These are phyloP conservation scores for Coemansia sp. DNA, from an alignment of 192 early-diverging fungal species.

Conservation along the genomic window DNA sequence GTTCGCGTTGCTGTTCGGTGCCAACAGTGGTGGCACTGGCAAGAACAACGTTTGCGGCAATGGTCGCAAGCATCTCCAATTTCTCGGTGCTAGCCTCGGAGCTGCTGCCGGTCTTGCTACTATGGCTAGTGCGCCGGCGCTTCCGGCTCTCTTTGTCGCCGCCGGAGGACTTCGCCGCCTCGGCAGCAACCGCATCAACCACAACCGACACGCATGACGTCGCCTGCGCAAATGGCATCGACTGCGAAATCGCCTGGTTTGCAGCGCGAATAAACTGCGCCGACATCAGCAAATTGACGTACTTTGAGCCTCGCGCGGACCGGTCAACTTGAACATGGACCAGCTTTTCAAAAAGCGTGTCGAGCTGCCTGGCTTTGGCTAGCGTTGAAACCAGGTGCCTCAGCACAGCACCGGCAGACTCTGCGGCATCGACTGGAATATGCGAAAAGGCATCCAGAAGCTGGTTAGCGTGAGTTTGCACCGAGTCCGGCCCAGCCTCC, in stretches of 20 bases:
- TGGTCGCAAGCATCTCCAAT: constrained; percentile 17
- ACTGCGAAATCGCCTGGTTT: constrained; percentile 23
- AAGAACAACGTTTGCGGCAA: constrained; percentile 32
- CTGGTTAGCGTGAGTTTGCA: constrained; percentile 15
- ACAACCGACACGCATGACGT: constrained; percentile 10
- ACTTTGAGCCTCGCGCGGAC: neutral
- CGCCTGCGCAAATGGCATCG: constrained; percentile 49
- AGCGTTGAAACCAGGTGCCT: constrained; percentile 26
- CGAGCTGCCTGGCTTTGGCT: constrained; percentile 34
- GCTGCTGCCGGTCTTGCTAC: neutral
- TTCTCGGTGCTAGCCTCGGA: neutral
- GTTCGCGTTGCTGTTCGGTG: constrained; percentile 44
- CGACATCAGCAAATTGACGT: constrained; percentile 22
- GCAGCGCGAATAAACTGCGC: constrained; percentile 18
- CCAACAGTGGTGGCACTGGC: constrained; percentile 21
- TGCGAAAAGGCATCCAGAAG: constrained; percentile 22
- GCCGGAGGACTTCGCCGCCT: neutral
- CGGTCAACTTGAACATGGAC: neutral
- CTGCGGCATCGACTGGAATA: constrained; percentile 6
- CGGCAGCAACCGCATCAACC: constrained; percentile 13
- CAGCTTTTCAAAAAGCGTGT: constrained; percentile 22
- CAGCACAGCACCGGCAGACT: constrained; percentile 6
- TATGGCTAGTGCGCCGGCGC: constrained; percentile 23
- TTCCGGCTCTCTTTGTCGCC: constrained; percentile 8
- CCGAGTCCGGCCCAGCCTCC: constrained; percentile 31